Base-by-base conservation (phyloP, 495 filamentous ascomycete genomes). In the Tetracladium marchalianum region DNA sequence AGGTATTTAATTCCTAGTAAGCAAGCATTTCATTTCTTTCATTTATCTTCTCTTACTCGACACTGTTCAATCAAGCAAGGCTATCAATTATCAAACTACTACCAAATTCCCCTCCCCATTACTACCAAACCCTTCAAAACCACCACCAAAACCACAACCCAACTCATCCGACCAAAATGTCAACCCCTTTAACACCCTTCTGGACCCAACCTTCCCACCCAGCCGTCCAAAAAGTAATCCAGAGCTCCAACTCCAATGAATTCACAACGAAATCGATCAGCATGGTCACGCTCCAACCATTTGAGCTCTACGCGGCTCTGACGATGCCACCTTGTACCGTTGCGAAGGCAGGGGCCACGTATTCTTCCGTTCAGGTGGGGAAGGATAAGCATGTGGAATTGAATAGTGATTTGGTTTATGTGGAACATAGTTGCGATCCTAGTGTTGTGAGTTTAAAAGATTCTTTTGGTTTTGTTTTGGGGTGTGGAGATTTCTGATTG, bases 361-460 rank as follows among this genome's bases (percentile, higher is more conserved):
- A 85, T 61, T 77, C 78, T 11, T 82, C 75, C 11, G 82, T 87
- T 15, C 84, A 88, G 58, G 75, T 73, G 27, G 74, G 75, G 24
- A 61, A 53, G 35, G 60, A 79, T 58, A 65, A 62, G 45, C 82
- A 88, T 64, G 70, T 87, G 59, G 77, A 86, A 58, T 70, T 88
- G 33, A 86, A 88, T 65, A 80, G 73, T 50, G 84, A 87, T 56
- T 61, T 87, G 44, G 73, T 88, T 41, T 87, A 75, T 65, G 81
- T 79, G 66, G 87, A 88, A 61, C 84, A 88, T 66, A 78, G 73
- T 0, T 88, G 84, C 66, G 70, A 68, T 22, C 84, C 83, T 2
- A 73, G 74, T 36, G 66, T 88, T 22, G 70, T 80, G 44, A 48
- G 55, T 58, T n/a, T n/a, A 27, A 27, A 7, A 7, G 22, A 27